Evolutionary conservation across 495 filamentous ascomycete genomes (phyloP), one percentile per base, ranked within the genome.

Genomic region (Hyaloscypha variabilis): DNA sequence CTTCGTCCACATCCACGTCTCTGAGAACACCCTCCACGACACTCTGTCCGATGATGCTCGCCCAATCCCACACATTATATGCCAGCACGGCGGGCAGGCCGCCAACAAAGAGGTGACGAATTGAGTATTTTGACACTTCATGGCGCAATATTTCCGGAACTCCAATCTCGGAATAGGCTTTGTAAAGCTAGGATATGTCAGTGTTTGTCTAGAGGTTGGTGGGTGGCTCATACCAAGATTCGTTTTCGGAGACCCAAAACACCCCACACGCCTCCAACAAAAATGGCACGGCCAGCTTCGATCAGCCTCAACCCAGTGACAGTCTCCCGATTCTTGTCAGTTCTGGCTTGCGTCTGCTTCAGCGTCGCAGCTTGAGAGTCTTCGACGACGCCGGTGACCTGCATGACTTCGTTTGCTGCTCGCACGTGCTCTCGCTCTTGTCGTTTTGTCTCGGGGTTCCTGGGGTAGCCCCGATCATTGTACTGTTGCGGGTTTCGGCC

Each of bases 391-490:
- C 83, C 83, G 11, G 83, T 83, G 17, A 82, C 81, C 14, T 76
- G 75, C 82, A 86, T 83, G 1, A 86, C 83, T 64, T 86, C 83
- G 67, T 86, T 86, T 64, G 84, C 81, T 28, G 83, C 79, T 30
- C 83, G 76, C 23, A 86, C 78, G 10, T 83, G 72, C 59, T 83
- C 79, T 55, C 76, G 73, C 63, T 83, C 82, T 66, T 80, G 78
- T 14, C 75, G 71, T 61, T 79, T 80, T 2, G 79, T 85, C 54
- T 83, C 81, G 0, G 81, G 81, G 69, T 91, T 92, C 42, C 87
- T 76, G 8, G 90, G 87, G 60, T 88, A 86, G 17, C 90, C 90
- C 60, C 85, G 81, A n/a, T 83, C 81, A 75, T 92, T 89, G 74
- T 90, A 92, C 52, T 85, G 77, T 76, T 92, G 90, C 30, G 76